Percentiles rank a stretch among this genome's conserved stretches.
Conservation (phyloP, 805 yeast species). For the Metschnikowia arizonensis region DNA sequence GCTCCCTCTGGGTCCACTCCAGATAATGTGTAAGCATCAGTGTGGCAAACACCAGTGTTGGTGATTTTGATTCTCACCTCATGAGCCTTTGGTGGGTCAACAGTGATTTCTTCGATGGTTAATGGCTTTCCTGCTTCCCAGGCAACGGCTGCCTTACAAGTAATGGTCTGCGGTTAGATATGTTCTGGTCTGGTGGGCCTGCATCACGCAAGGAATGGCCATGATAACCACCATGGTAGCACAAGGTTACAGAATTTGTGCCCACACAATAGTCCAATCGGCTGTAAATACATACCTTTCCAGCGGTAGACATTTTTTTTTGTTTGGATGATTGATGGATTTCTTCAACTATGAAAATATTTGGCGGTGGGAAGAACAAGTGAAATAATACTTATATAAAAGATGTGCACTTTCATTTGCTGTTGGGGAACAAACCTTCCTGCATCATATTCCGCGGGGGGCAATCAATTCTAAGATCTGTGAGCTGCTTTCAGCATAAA, state of each 20-base stretch:
- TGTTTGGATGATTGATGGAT: neutral
- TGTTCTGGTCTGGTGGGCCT: neutral
- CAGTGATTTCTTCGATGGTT: conserved; percentile 81
- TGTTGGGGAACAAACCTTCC: conserved; percentile 3
- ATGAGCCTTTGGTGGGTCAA: conserved; percentile 91
- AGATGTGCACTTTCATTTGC: conserved; percentile 5
- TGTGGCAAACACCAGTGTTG: conserved; percentile 95
- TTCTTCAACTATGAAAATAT: conserved; percentile 2
- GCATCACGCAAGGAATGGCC: neutral
- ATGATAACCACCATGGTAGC: conserved; percentile 3
- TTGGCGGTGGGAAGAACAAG: neutral
- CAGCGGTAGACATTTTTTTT: conserved; percentile 21
- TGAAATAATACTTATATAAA: conserved; percentile 1
- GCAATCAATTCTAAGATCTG: conserved; percentile 2
- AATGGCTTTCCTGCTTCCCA: conserved; percentile 91
- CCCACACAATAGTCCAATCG: neutral
- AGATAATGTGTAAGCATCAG: conserved; percentile 93
- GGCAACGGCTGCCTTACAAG: conserved; percentile 95
- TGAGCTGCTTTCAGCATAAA: conserved; percentile 1
- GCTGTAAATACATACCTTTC: conserved; percentile 22
- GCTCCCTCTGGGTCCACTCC: conserved; percentile 97
- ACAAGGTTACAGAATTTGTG: neutral
- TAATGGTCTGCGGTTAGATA: conserved; percentile 48
- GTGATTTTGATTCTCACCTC: conserved; percentile 90
- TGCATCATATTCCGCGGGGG: conserved; percentile 5